phyloP scores from a whole-genome alignment of 2,329 filamentous ascomycete species.

The Talaromyces albobiverticillius region DNA sequence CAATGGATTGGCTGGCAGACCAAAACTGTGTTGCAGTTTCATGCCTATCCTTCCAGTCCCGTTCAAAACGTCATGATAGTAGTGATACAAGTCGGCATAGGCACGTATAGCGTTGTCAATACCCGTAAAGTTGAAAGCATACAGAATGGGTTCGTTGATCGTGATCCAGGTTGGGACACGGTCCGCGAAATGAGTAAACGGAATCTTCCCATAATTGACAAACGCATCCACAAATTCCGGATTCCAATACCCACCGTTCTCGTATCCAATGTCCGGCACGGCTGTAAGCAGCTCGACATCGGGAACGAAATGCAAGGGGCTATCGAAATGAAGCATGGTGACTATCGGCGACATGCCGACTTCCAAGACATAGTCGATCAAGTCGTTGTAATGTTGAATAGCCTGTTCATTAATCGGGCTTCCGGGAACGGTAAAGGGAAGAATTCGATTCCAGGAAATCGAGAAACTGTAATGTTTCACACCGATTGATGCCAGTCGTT shows the following conservation, averaged over 20 bases:
- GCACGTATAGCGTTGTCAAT: conserved; percentile 52
- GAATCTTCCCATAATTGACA: conserved; percentile 38
- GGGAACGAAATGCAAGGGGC: conserved; percentile 24
- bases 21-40: conserved; percentile 52
- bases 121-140: conserved; percentile 44
- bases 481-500: conserved; percentile 37
- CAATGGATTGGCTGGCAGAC: conserved; percentile 42
- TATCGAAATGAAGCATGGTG: conserved; percentile 38
- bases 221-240: conserved; percentile 40
- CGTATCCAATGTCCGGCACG: conserved; percentile 24
- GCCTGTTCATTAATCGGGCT: conserved; percentile 47
- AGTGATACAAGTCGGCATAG: conserved; percentile 32
- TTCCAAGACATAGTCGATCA: conserved; percentile 44
- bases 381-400: conserved; percentile 48
- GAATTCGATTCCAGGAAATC: conserved; percentile 49
- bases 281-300: conserved; percentile 16
- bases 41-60: conserved; percentile 42
- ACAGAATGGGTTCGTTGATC: conserved; percentile 40
- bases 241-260: conserved; percentile 34
- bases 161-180: conserved; percentile 42
- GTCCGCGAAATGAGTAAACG: conserved; percentile 37
- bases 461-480: conserved; percentile 44
- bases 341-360: conserved; percentile 45
- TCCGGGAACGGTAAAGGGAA: conserved; percentile 45
- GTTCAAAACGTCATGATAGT: conserved; percentile 41